Percentiles rank a stretch among this genome's conserved stretches.
phyloP scores from a whole-genome alignment of 2,329 filamentous ascomycete species.

The Neopestalotiopsis sp. region DNA sequence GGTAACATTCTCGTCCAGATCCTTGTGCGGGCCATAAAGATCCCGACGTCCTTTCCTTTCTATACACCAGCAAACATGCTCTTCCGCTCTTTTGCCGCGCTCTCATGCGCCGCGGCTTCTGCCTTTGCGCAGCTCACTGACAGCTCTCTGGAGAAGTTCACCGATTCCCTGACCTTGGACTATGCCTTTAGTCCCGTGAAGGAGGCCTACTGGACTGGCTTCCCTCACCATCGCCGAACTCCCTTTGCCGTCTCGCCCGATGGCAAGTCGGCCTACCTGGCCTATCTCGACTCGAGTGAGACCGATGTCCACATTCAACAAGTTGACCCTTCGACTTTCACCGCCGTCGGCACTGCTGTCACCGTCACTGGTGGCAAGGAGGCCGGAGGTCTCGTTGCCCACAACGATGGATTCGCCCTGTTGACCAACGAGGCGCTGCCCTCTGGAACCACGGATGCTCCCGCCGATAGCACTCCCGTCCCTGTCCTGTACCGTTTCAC shows the following conservation, averaged over 20 bases:
- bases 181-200: constrained; percentile 61
- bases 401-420: constrained; percentile 67
- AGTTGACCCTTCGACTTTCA: constrained; percentile 59
- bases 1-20: constrained; percentile 3
- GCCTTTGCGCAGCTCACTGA: constrained; percentile 18
- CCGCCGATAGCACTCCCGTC: constrained; percentile 53
- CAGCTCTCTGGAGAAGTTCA: constrained; percentile 34
- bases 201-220: constrained; percentile 64
- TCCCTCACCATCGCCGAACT: constrained; percentile 65
- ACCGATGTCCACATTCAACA: constrained; percentile 62
- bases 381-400: constrained; percentile 64
- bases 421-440: constrained; percentile 62
- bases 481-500: constrained; percentile 65
- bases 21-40: constrained; percentile 16
- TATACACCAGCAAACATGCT: neutral
- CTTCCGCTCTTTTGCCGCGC: constrained; percentile 12
- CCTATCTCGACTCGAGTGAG: constrained; percentile 62
- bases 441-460: constrained; percentile 53
- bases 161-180: constrained; percentile 52
- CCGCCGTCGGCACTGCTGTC: constrained; percentile 54
- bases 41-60: constrained; percentile 12
- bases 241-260: constrained; percentile 67
- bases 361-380: constrained; percentile 61
- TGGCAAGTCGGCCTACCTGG: constrained; percentile 62
- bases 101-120: constrained; percentile 2